Evolutionary conservation across 2,329 filamentous ascomycete species (phyloP).

Genomic region (Calonectria naviculata): DNA sequence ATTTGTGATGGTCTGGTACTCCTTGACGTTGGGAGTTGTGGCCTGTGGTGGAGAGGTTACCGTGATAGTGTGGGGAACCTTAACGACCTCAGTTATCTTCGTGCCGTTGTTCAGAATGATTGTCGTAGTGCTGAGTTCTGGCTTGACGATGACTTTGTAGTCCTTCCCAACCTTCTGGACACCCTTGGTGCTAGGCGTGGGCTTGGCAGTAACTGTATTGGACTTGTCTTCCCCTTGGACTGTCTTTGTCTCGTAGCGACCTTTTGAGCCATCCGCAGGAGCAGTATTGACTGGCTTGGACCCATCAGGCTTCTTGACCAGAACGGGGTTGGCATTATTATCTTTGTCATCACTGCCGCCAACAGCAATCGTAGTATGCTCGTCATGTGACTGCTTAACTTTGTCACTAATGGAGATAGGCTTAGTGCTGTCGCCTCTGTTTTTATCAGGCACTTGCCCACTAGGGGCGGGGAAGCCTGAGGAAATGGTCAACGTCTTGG

Average conservation of each 20-base stretch:
- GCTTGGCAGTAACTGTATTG: neutral
- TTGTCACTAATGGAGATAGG: neutral
- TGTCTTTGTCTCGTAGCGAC: neutral
- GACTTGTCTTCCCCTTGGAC: neutral
- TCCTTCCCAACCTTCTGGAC: neutral
- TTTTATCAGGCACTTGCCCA: neutral
- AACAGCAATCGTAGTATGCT: slow-evolving; percentile 3
- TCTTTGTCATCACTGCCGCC: neutral
- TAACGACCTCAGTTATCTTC: slow-evolving; percentile 29
- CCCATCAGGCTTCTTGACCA: neutral
- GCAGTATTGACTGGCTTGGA: neutral
- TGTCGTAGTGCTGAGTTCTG: neutral
- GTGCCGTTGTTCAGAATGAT: slow-evolving; percentile 19
- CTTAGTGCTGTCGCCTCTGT: slow-evolving; percentile 14
- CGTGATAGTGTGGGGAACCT: slow-evolving; percentile 28
- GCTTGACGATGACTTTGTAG: neutral
- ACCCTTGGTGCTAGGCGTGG: neutral
- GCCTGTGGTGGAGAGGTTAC: slow-evolving; percentile 39
- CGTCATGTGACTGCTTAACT: neutral
- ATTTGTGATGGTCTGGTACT: slow-evolving; percentile 38
- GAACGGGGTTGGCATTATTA: neutral
- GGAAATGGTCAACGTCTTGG: neutral
- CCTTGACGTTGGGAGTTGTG: slow-evolving; percentile 11
- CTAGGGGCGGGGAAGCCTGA: neutral
- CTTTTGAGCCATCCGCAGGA: neutral